Evolutionary conservation across 2,329 filamentous ascomycete species (phyloP).

Genomic region (Diaporthe citri): DNA sequence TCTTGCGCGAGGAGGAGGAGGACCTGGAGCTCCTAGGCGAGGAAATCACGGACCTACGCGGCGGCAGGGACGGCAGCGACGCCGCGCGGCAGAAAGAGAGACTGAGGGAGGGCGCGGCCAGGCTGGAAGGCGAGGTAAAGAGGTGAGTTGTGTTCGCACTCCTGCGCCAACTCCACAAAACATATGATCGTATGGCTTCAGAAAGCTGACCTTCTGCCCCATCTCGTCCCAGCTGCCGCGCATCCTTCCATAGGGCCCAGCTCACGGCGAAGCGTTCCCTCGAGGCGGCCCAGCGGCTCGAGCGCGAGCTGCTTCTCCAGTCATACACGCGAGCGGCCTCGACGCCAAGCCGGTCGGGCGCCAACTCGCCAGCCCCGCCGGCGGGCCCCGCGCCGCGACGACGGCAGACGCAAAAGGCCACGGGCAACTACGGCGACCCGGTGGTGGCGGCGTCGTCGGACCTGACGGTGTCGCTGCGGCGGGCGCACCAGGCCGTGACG

Average conservation of each 20-base stretch:
- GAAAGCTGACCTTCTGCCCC: conserved; percentile 21
- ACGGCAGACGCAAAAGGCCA: conserved; percentile 42
- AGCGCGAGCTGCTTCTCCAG: conserved; percentile 81
- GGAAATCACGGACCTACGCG: conserved; percentile 78
- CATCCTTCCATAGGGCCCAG: conserved; percentile 85
- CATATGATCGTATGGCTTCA: background rate
- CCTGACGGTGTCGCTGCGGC: conserved; percentile 84
- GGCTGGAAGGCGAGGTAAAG: conserved; percentile 78
- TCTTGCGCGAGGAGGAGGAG: conserved; percentile 82
- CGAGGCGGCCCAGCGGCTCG: conserved; percentile 78
- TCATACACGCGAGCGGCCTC: conserved; percentile 58
- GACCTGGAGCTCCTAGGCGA: conserved; percentile 85
- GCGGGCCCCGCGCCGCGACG: conserved; percentile 34
- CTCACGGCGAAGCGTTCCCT: conserved; percentile 82
- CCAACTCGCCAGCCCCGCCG: conserved; percentile 50
- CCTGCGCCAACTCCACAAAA: too few species aligned
- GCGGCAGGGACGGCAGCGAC: conserved; percentile 63
- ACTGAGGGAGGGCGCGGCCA: conserved; percentile 74
- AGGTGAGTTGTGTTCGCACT: conserved; percentile 61
- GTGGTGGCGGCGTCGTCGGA: conserved; percentile 82
- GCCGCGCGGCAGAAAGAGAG: conserved; percentile 74
- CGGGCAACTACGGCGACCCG: conserved; percentile 72
- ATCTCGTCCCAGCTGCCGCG: conserved; percentile 60
- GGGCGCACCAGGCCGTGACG: conserved; percentile 89
- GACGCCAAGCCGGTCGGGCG: conserved; percentile 47